Conservation (phyloP, 2,329 filamentous ascomycete genomes). For the Ophiostoma sp. region DNA sequence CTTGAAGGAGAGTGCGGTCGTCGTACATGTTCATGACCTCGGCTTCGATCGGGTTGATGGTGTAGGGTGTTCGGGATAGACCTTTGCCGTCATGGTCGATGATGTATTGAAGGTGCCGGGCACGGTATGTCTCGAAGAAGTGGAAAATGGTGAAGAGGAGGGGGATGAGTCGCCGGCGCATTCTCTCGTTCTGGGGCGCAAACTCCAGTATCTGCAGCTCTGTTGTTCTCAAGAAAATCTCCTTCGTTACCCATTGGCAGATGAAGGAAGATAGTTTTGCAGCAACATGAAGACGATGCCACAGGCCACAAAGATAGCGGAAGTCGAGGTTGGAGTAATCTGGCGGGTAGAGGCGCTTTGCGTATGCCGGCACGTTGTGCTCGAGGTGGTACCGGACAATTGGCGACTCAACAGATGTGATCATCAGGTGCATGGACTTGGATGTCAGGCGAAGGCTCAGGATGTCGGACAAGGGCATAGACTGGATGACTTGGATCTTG, state of each 20-base stretch:
- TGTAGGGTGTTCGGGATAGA: constrained; percentile 49
- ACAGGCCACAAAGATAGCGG: constrained; percentile 58
- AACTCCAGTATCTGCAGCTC: constrained; percentile 52
- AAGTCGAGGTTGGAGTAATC: constrained; percentile 47
- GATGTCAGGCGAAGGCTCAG: constrained; percentile 55
- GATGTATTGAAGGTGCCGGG: constrained; percentile 53
- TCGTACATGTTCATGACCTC: constrained; percentile 61
- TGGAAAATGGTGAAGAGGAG: constrained; percentile 61
- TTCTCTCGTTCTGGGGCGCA: constrained; percentile 55
- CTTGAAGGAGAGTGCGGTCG: constrained; percentile 55
- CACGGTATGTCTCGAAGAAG: constrained; percentile 61
- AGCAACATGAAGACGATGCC: constrained; percentile 61
- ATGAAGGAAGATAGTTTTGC: constrained; percentile 58
- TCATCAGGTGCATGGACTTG: constrained; percentile 53
- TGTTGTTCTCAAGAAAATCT: constrained; percentile 56
- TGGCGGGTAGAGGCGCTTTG: constrained; percentile 54
- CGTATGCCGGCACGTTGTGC: constrained; percentile 55
- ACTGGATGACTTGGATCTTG: constrained; percentile 57
- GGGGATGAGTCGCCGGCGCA: constrained; percentile 59
- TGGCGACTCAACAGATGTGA: constrained; percentile 55
- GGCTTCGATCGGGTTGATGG: constrained; percentile 56
- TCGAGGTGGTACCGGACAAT: constrained; percentile 58
- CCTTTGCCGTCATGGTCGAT: constrained; percentile 47
- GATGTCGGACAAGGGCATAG: constrained; percentile 55
- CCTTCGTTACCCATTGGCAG: constrained; percentile 59